Evolutionary conservation across 768 basidiomycete genomes (phyloP), one percentile per base, ranked within the genome.

Genomic region (Termitomyces sp.): DNA sequence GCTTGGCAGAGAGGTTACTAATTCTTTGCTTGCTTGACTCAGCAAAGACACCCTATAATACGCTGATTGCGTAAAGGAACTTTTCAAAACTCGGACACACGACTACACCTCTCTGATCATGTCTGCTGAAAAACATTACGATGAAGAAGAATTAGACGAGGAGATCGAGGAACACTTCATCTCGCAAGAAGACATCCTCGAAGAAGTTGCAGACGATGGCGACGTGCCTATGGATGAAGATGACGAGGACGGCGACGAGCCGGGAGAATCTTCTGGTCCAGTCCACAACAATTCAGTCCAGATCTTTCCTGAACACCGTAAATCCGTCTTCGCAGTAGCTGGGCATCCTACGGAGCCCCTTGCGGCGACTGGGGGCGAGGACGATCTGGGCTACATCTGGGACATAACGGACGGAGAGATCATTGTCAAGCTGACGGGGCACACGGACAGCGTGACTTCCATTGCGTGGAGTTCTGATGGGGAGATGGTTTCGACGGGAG

Each of bases 361-460:
- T 22, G 95, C 93, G 7, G 88, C 85, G 22, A 94, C 95, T 1
- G 97, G 97, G 27, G 97, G 94, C 20, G 94, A 97, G 72, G 97
- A 98, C 69, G 95, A 98, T 68, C 71, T 91, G 0, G 97, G 92
- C 37, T 98, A 92, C 74, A 83, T 99, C 64, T 99, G 93, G 93
- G 85, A 93, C 63, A 85, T 91, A 49, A 86, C 85, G 2, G 85
- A 87, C 44, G 93, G 93, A 14, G 86, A 91, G 66, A 76, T 87
- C 64, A 78, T 96, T 58, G 89, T 86, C 52, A 91, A 87, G 73
- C 80, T 99, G 51, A 89, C 90, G 0, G 97, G 97, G 3, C 97
- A 99, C 72, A 85, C 87, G 7, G 97, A 99, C 69, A 95, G 93
- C 61, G 93, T 99, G 47, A 86, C 87, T 5, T 79, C 79, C 54